These are phyloP conservation scores for Serendipita sp. DNA, from an alignment of 768 basidiomycete genomes.

Conservation along the genomic window DNA sequence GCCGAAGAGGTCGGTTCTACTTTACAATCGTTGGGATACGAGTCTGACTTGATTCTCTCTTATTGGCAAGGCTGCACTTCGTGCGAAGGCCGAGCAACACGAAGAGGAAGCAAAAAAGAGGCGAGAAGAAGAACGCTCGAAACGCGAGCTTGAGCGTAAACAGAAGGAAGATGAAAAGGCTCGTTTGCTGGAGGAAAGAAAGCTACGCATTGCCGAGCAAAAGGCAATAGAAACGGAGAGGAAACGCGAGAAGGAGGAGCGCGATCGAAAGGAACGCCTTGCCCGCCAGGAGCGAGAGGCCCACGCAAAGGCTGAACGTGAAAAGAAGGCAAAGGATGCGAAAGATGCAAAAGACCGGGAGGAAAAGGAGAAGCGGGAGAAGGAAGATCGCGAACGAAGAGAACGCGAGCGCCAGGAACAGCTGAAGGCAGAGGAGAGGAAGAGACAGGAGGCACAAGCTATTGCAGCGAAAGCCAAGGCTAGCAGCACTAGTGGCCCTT, in stretches of 20 bases:
- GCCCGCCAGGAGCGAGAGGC: conserved; percentile 43
- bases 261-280: conserved; percentile 42
- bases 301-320: conserved; percentile 25
- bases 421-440: conserved; percentile 8
- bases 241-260: conserved; percentile 57
- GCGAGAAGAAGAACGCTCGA: conserved; percentile 73
- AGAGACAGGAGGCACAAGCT: conserved; percentile 13
- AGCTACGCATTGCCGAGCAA: conserved; percentile 62
- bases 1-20: conserved; percentile 43
- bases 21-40: background rate
- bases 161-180: conserved; percentile 69
- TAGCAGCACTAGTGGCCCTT: background rate
- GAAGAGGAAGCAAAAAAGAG: conserved; percentile 72
- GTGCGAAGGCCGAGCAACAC: conserved; percentile 56
- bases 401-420: conserved; percentile 9
- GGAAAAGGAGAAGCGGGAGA: conserved; percentile 21
- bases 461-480: conserved; percentile 14
- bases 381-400: conserved; percentile 14
- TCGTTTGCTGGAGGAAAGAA: conserved; percentile 69
- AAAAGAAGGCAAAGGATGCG: conserved; percentile 48
- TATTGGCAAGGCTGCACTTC: conserved; percentile 33
- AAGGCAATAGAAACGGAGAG: conserved; percentile 64
- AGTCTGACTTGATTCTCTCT: background rate
- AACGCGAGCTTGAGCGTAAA: conserved; percentile 60
- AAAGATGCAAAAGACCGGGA: conserved; percentile 41